These are phyloP conservation scores for Penicillium verrucosum DNA, from an alignment of 2,329 filamentous ascomycete species.

Conservation along the genomic window DNA sequence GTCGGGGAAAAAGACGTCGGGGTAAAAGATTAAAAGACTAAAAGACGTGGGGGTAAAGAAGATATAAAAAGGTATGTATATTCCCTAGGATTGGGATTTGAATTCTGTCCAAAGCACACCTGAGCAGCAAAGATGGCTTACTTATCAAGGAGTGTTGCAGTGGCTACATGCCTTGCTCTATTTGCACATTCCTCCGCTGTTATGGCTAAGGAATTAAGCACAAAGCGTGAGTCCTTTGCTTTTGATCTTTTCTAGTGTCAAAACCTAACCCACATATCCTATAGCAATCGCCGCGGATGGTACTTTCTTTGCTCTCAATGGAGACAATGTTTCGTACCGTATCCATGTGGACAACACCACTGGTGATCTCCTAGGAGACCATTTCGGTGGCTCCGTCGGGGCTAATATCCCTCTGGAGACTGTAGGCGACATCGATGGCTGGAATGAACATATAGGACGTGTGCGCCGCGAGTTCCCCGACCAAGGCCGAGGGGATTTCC, in stretches of 20 bases:
- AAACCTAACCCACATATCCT: neutral
- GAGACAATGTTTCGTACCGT: slow-evolving; percentile 57
- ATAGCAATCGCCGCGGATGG: slow-evolving; percentile 55
- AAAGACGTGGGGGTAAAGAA: neutral
- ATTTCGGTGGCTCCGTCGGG: slow-evolving; percentile 57
- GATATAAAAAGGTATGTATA: slow-evolving; percentile 1
- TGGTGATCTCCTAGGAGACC: slow-evolving; percentile 58
- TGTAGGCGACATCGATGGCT: slow-evolving; percentile 46
- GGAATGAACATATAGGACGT: slow-evolving; percentile 52
- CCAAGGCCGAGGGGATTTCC: slow-evolving; percentile 61
- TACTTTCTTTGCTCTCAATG: slow-evolving; percentile 56
- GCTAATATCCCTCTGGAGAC: slow-evolving; percentile 50
- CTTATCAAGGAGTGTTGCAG: neutral
- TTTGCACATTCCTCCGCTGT: neutral
- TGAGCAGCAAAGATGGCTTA: slow-evolving; percentile 2
- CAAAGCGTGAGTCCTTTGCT: neutral
- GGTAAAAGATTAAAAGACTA: neutral
- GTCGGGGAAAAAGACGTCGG: neutral
- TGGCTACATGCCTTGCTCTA: neutral
- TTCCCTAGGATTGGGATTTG: neutral
- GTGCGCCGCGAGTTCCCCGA: slow-evolving; percentile 62
- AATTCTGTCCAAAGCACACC: neutral
- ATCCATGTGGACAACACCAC: slow-evolving; percentile 59
- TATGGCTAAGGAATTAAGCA: neutral
- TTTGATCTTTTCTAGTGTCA: neutral